A percentile compares a stretch with the other conserved stretches of the same genome.
phyloP scores from a whole-genome alignment of 805 yeast genomes.

The Cyberlindnera mississippiensis region DNA sequence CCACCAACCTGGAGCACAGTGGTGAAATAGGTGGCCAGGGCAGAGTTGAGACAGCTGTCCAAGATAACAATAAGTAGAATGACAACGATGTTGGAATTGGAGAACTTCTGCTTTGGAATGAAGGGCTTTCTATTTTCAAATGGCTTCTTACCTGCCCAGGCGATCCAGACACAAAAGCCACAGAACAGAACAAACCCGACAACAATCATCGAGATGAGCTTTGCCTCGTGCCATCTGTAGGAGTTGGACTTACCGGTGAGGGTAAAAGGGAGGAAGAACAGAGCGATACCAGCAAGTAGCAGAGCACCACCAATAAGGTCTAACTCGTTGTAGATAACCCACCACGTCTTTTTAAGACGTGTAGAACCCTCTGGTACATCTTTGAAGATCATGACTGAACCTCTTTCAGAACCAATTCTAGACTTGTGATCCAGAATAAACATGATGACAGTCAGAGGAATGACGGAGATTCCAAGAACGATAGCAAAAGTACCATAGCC shows the following conservation, averaged over 20 bases:
- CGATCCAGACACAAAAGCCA: conserved; percentile 23
- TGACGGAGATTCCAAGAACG: conserved; percentile 24
- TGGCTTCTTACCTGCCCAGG: too few species aligned
- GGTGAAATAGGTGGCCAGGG: conserved; percentile 25
- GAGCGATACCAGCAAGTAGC: conserved; percentile 20
- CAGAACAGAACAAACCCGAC: conserved; percentile 23
- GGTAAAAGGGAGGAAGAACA: conserved; percentile 28
- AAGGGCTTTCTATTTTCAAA: conserved; percentile 21
- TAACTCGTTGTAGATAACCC: conserved; percentile 20
- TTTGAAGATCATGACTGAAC: conserved; percentile 9
- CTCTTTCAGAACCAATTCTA: too few species aligned
- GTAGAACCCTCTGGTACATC: conserved; percentile 17
- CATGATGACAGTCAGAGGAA: conserved; percentile 23
- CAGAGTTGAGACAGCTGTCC: conserved; percentile 26
- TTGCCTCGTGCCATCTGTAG: conserved; percentile 23
- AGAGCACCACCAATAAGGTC: conserved; percentile 26
- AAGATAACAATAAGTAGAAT: conserved; percentile 23
- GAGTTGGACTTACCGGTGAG: conserved; percentile 24
- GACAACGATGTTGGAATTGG: conserved; percentile 17
- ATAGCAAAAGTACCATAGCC: conserved; percentile 45
- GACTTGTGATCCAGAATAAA: conserved; percentile 11
- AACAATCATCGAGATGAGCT: conserved; percentile 23
- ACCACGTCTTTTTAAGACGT: too few species aligned
- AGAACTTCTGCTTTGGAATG: conserved; percentile 24
- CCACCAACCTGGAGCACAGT: conserved; percentile 30